Evolutionary conservation across 2,329 filamentous ascomycete genomes (phyloP).

Genomic region (Colletotrichum sp.): DNA sequence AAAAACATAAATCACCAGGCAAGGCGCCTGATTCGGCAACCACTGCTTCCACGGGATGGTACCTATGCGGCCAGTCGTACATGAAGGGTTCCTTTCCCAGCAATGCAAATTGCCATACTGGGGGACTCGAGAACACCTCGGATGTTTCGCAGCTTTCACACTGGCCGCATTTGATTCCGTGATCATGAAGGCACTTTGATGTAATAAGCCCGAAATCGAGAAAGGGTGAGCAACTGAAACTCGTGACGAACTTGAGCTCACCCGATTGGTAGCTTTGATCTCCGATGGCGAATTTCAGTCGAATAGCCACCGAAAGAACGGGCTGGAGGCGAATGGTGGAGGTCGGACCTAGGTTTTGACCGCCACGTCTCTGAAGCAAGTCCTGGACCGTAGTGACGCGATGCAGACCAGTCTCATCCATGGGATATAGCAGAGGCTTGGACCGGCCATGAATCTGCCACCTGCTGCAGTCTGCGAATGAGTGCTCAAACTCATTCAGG

Average conservation of each 20-base stretch:
- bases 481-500: neutral
- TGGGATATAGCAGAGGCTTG: neutral
- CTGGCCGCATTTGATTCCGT: neutral
- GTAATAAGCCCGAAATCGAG: neutral
- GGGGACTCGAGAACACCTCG: neutral
- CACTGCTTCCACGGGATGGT: neutral
- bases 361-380: neutral
- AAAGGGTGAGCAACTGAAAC: neutral
- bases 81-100: too few species aligned
- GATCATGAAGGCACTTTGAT: neutral
- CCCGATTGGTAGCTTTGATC: accelerated
- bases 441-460: neutral
- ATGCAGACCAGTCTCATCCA: neutral
- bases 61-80: neutral
- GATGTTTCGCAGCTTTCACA: neutral
- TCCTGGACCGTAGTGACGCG: neutral
- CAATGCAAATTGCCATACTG: neutral
- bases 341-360: neutral
- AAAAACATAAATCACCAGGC: neutral
- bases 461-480: neutral
- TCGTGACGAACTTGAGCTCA: neutral
- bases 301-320: neutral
- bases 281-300: neutral
- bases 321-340: neutral
- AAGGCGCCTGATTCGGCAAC: neutral